Conservation (phyloP, 108 stramenopile species). For the Discostella pseudostelligera region DNA sequence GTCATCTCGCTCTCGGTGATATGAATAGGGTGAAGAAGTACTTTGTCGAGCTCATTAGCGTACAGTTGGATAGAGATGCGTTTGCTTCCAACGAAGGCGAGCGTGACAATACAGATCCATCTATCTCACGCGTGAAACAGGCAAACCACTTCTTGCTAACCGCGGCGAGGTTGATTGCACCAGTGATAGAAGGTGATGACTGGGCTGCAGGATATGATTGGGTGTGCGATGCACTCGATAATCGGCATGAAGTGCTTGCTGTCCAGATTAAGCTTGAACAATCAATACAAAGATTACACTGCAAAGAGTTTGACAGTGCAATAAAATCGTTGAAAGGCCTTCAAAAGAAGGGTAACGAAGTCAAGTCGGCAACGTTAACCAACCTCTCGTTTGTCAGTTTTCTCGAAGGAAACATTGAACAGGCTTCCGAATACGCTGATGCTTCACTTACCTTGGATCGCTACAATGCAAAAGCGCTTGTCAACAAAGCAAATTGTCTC, state of each 20-base stretch:
- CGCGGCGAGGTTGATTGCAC: slow-evolving; percentile 71
- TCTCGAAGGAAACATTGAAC: slow-evolving; percentile 71
- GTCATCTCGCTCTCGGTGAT: slow-evolving; percentile 85
- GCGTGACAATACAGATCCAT: neutral
- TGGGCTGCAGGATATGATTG: slow-evolving; percentile 73
- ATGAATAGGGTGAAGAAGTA: slow-evolving; percentile 58
- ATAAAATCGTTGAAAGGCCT: slow-evolving; percentile 68
- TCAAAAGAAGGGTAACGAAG: slow-evolving; percentile 73
- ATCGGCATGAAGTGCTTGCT: slow-evolving; percentile 59
- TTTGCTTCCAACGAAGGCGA: slow-evolving; percentile 2
- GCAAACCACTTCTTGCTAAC: slow-evolving; percentile 24
- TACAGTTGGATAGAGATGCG: slow-evolving; percentile 26
- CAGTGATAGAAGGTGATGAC: slow-evolving; percentile 51
- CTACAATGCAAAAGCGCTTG: slow-evolving; percentile 89
- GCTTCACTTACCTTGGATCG: slow-evolving; percentile 70
- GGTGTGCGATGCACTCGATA: slow-evolving; percentile 67
- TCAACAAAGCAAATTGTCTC: slow-evolving; percentile 91
- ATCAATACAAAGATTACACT: slow-evolving; percentile 44
- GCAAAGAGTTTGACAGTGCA: slow-evolving; percentile 30
- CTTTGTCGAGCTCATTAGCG: slow-evolving; percentile 57
- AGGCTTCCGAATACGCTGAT: slow-evolving; percentile 79
- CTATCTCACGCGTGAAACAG: slow-evolving; percentile 2
- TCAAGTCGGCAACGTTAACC: slow-evolving; percentile 78
- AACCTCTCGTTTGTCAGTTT: slow-evolving; percentile 88
- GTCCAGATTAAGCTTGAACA: slow-evolving; percentile 71